Percentiles rank a stretch among this genome's conserved stretches.
phyloP scores from a whole-genome alignment of 306 rosid species.

The Vigna hirtella region DNA sequence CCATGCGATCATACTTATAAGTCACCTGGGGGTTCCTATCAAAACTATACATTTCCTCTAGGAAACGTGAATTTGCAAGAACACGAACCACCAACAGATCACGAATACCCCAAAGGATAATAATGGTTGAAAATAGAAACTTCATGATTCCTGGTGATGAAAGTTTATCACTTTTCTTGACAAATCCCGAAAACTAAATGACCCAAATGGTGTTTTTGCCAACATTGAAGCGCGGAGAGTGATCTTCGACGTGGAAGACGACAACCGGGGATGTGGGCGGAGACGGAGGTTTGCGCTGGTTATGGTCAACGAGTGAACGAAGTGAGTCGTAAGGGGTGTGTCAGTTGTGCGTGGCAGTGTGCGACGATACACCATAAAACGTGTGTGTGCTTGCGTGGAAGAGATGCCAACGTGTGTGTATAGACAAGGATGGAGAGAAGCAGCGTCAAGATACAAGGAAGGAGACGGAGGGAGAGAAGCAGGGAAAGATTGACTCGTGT shows the following conservation, averaged over 20 bases:
- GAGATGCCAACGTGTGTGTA: neutral
- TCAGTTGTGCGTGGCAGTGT: slow-evolving; percentile 22
- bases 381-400: neutral
- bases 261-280: slow-evolving; percentile 20
- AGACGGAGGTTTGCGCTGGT: slow-evolving; percentile 55
- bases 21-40: slow-evolving; percentile 42
- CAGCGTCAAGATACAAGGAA: too few species aligned
- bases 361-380: neutral
- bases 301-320: slow-evolving; percentile 49
- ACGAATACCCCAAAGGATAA: slow-evolving; percentile 55
- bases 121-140: slow-evolving; percentile 51
- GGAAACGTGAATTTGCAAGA: slow-evolving; percentile 43
- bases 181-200: slow-evolving; percentile 5
- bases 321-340: neutral
- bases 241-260: slow-evolving; percentile 63
- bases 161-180: slow-evolving; percentile 24
- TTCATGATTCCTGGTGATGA: slow-evolving; percentile 54
- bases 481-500: too few species aligned
- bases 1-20: slow-evolving; percentile 66
- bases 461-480: too few species aligned
- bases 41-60: slow-evolving; percentile 48
- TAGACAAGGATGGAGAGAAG: too few species aligned
- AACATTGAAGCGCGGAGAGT: slow-evolving; percentile 39
- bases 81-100: slow-evolving; percentile 53
- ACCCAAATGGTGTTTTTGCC: slow-evolving; percentile 36